A percentile compares a stretch with the other conserved stretches of the same genome.
Conservation (phyloP, 352 stramenopile genomes). For the Pythium monospermum region DNA sequence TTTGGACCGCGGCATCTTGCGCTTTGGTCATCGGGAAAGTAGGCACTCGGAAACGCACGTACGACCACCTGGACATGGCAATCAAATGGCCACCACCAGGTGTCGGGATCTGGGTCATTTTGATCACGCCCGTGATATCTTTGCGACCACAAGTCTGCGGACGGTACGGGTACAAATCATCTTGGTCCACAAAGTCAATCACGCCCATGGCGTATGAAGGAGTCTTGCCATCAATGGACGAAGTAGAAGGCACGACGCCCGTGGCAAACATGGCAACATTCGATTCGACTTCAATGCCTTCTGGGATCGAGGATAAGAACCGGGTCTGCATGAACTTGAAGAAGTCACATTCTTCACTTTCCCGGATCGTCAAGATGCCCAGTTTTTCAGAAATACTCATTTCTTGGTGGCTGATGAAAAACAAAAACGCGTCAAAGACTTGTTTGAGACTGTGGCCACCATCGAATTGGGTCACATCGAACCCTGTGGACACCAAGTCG, state of each 20-base stretch:
- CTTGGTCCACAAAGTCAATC: constrained; percentile 15
- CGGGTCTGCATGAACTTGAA: constrained; percentile 11
- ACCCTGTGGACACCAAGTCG: constrained; percentile 8
- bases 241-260: not conserved
- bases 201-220: constrained; percentile 6
- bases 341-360: constrained; percentile 13
- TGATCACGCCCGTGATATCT: constrained; percentile 12
- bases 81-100: constrained; percentile 2
- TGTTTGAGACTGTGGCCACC: constrained; percentile 17
- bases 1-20: not conserved
- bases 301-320: constrained; percentile 6
- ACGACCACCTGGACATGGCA: constrained; percentile 11
- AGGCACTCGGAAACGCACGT: constrained; percentile 11
- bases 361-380: constrained; percentile 20
- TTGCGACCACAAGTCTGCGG: constrained; percentile 8
- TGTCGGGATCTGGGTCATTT: constrained; percentile 11
- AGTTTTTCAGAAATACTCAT: constrained; percentile 21
- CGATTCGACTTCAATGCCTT: constrained; percentile 12
- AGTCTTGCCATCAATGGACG: not conserved
- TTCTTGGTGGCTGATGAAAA: constrained; percentile 13
- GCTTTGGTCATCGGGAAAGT: not conserved
- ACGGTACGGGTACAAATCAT: constrained; percentile 22
- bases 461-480: constrained; percentile 12
- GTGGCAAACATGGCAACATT: constrained; percentile 18
- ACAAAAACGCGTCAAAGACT: constrained; percentile 17